phyloP scores from a whole-genome alignment of 2,329 filamentous ascomycete species.

The Paraphaeosphaeria sporulosa region DNA sequence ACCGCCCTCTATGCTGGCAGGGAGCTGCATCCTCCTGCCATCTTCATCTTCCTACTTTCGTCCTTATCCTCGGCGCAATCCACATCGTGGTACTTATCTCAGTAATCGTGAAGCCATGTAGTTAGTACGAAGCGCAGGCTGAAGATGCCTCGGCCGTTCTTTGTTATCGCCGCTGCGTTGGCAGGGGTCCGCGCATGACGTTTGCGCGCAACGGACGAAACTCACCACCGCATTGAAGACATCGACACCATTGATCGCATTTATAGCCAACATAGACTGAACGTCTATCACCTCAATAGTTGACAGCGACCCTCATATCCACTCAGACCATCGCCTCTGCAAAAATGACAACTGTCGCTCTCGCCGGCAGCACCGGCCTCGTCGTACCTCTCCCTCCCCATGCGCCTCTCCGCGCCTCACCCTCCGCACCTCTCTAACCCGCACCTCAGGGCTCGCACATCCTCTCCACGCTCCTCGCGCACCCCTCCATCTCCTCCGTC shows the following conservation, averaged over 20 bases:
- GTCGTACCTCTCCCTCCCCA: conserved; percentile 49
- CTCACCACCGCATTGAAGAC: neutral
- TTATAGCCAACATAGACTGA: no score
- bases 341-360: conserved; percentile 58
- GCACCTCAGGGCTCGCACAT: conserved; percentile 72
- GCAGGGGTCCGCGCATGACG: conserved; percentile 3
- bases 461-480: conserved; percentile 67
- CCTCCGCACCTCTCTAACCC: conserved; percentile 1
- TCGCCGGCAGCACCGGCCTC: conserved; percentile 73
- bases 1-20: no score
- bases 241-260: no score
- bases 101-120: neutral
- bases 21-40: no score
- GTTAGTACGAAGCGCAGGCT: neutral
- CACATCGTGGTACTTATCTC: neutral
- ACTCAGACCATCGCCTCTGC: no score
- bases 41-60: neutral
- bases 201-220: neutral
- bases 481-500: conserved; percentile 62
- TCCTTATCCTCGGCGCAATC: neutral
- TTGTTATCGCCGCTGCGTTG: conserved; percentile 6
- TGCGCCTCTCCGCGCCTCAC: neutral
- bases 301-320: no score
- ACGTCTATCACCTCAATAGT: no score
- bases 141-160: neutral